Conservation (phyloP, 495 filamentous ascomycete species). For the Neurospora terricola region DNA sequence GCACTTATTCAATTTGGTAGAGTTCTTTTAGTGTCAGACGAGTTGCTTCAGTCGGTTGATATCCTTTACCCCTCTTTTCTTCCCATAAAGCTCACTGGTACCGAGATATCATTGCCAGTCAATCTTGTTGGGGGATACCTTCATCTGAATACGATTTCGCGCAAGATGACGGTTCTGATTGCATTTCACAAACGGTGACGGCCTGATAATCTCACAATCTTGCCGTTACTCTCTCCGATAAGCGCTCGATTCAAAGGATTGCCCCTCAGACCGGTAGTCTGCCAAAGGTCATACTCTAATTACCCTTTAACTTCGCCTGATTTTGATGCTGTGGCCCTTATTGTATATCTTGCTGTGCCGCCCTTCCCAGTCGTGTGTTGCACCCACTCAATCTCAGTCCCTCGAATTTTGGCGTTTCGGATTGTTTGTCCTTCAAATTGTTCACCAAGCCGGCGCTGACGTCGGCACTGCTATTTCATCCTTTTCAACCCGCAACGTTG, state of each 20-base stretch:
- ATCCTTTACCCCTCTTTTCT: not conserved
- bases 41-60: not conserved
- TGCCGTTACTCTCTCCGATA: not conserved
- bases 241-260: not conserved
- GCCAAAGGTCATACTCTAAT: not conserved
- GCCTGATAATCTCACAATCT: not conserved
- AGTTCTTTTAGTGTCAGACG: not conserved
- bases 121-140: not conserved
- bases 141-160: not conserved
- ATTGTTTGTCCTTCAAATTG: not conserved
- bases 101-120: not conserved
- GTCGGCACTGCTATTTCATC: not conserved
- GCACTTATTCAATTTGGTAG: not conserved
- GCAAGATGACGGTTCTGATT: not conserved
- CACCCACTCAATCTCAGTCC: not conserved
- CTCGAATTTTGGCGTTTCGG: not conserved
- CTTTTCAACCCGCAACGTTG: not conserved
- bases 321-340: not conserved
- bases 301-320: not conserved
- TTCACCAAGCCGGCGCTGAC: not conserved
- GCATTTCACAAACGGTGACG: not conserved
- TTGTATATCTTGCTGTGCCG: not conserved
- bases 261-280: not conserved
- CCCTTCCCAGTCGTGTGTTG: not conserved
- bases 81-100: not conserved